These are phyloP conservation scores for Apostasia ramifera DNA, from an alignment of 106 monocot genomes.

Conservation along the genomic window DNA sequence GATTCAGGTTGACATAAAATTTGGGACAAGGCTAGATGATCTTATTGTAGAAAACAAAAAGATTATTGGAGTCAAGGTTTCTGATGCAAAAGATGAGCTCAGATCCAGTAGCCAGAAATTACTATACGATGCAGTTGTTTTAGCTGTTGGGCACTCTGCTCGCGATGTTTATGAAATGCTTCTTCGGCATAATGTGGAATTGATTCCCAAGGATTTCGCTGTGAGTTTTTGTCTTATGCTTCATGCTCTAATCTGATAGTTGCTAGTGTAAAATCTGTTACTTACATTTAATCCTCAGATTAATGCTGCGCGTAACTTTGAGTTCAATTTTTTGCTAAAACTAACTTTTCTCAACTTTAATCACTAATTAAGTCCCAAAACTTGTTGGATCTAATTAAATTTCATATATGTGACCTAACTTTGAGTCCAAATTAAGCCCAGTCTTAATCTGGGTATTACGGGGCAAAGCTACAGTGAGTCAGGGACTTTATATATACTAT, in stretches of 20 bases:
- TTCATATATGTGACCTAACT: too few species aligned
- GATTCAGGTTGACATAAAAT: slow-evolving; percentile 69
- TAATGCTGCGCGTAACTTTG: too few species aligned
- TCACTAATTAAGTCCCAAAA: too few species aligned
- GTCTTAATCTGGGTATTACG: too few species aligned
- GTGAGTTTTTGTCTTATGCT: slow-evolving; percentile 43
- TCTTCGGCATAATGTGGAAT: slow-evolving; percentile 52
- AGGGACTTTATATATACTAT: too few species aligned
- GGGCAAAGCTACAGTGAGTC: too few species aligned
- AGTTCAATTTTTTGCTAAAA: too few species aligned
- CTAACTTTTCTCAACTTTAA: too few species aligned
- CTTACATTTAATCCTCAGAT: too few species aligned
- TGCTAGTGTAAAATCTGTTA: too few species aligned
- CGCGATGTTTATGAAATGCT: slow-evolving; percentile 92
- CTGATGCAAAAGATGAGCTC: slow-evolving; percentile 31
- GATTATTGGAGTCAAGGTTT: slow-evolving; percentile 63
- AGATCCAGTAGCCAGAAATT: slow-evolving; percentile 32
- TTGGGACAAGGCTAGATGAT: slow-evolving; percentile 81
- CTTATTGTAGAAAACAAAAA: slow-evolving; percentile 68
- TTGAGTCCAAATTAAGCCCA: too few species aligned
- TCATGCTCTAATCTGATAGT: not conserved
- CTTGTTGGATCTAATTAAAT: too few species aligned
- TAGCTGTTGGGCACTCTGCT: slow-evolving; percentile 97
- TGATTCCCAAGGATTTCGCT: slow-evolving; percentile 87
- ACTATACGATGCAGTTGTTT: slow-evolving; percentile 74